Conservation (phyloP, 1,284 basidiomycete species). For the Irpex sp. region DNA sequence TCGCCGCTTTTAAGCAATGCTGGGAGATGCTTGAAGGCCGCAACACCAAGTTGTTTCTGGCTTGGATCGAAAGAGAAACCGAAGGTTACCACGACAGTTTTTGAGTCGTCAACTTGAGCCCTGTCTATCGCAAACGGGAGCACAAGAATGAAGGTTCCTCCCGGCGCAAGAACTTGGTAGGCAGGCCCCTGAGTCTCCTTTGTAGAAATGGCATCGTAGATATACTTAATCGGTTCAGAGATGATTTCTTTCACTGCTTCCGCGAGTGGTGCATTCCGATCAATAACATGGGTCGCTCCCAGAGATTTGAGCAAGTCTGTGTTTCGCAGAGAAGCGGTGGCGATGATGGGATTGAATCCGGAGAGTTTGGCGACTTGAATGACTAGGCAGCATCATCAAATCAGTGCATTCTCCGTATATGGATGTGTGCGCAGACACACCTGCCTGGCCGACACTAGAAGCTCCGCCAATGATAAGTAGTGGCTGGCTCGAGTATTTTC, state of each 20-base stretch:
- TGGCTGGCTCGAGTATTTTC: conserved; percentile 27
- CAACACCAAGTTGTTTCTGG: not conserved
- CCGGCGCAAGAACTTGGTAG: conserved; percentile 13
- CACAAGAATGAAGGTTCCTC: conserved; percentile 16
- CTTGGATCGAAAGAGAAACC: not conserved
- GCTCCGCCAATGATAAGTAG: conserved; percentile 34
- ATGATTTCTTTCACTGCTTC: conserved; percentile 20
- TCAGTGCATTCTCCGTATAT: not conserved
- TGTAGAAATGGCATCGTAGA: conserved; percentile 33
- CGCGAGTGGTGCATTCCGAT: conserved; percentile 31
- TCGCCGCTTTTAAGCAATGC: not conserved
- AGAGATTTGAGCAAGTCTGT: conserved; percentile 39
- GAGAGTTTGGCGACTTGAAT: conserved; percentile 53
- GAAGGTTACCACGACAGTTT: not conserved
- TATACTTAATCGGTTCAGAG: conserved; percentile 26
- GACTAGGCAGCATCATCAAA: conserved; percentile 36
- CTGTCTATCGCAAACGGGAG: not conserved
- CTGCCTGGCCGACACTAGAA: conserved; percentile 34
- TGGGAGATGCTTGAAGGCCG: not conserved
- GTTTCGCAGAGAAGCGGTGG: conserved; percentile 47
- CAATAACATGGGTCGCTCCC: conserved; percentile 52
- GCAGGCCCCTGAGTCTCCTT: conserved; percentile 11
- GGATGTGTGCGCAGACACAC: conserved; percentile 14
- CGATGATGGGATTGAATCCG: conserved; percentile 51
- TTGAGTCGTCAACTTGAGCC: conserved; percentile 1